Percentiles rank a stretch among this genome's conserved stretches.
These are phyloP conservation scores for Leptographium galeiforme DNA, from an alignment of 2,329 filamentous ascomycete genomes.

Conservation along the genomic window DNA sequence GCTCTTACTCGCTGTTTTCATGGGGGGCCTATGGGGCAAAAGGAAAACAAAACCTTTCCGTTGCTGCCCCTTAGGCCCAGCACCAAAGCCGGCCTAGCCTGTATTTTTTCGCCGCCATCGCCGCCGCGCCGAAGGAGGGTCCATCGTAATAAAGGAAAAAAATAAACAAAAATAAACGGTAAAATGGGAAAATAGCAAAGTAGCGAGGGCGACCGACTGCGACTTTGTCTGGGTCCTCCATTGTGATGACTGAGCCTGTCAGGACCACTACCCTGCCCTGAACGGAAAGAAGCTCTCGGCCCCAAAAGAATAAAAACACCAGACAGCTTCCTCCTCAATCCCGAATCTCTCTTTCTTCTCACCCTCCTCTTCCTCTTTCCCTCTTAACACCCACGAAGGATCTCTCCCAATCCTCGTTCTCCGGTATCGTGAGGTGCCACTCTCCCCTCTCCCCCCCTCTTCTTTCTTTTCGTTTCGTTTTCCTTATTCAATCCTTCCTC, in stretches of 20 bases:
- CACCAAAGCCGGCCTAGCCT: constrained; percentile 2
- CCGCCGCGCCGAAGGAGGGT: constrained; percentile 1
- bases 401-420: constrained; percentile 21
- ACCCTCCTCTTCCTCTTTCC: constrained; percentile 18
- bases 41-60: not conserved
- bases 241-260: constrained; percentile 1
- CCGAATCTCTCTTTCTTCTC: constrained; percentile 9
- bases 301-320: constrained; percentile 11
- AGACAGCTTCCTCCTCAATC: constrained; percentile 8
- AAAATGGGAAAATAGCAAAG: not conserved
- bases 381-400: constrained; percentile 37
- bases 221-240: constrained; percentile 1
- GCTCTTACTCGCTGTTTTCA: constrained; percentile 3
- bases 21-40: not conserved
- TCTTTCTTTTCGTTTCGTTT: constrained; percentile 2
- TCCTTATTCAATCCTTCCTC: constrained; percentile 1
- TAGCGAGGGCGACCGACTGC: constrained; percentile 1
- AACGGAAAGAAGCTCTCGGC: not conserved
- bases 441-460: constrained; percentile 7
- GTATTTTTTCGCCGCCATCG: not conserved
- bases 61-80: not conserved
- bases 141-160: not conserved
- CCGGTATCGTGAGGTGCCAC: constrained; percentile 28
- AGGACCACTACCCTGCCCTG: not conserved
- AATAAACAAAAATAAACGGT: not conserved